phyloP scores from a whole-genome alignment of 495 filamentous ascomycete genomes.

The Daldinia decipiens region DNA sequence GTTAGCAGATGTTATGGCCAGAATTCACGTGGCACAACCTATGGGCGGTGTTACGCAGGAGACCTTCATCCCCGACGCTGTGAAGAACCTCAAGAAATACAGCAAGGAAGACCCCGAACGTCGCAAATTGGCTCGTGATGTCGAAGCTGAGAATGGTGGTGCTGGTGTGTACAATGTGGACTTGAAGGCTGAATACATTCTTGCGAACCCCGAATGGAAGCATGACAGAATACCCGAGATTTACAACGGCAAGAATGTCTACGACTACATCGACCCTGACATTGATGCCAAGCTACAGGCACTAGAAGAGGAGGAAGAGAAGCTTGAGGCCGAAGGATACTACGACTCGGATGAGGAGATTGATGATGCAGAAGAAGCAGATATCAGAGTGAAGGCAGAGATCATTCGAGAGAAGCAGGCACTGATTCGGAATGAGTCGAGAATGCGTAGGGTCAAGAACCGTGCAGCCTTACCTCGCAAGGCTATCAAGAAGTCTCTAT shows the following conservation, averaged over 20 bases:
- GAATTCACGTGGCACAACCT: constrained; percentile 96
- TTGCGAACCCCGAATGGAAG: constrained; percentile 90
- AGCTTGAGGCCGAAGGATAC: constrained; percentile 70
- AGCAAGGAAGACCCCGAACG: constrained; percentile 88
- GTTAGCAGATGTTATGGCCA: constrained; percentile 85
- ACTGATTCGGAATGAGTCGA: constrained; percentile 88
- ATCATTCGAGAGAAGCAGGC: constrained; percentile 91
- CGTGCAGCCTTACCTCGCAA: constrained; percentile 88
- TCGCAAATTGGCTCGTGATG: constrained; percentile 79
- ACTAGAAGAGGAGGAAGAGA: constrained; percentile 94
- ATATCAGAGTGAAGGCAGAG: constrained; percentile 89
- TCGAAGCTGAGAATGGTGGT: constrained; percentile 93
- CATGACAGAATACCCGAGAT: constrained; percentile 94
- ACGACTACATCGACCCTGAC: constrained; percentile 95
- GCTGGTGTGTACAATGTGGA: constrained; percentile 96
- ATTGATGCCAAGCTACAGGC: constrained; percentile 91
- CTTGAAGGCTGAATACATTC: constrained; percentile 83
- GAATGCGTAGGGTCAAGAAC: constrained; percentile 94
- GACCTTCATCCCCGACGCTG: constrained; percentile 87
- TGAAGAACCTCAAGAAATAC: constrained; percentile 83
- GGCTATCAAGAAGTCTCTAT: constrained; percentile 76
- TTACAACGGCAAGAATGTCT: constrained; percentile 93
- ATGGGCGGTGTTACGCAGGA: constrained; percentile 80
- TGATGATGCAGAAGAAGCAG: constrained; percentile 85
- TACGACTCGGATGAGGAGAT: constrained; percentile 65